Evolutionary conservation across 495 filamentous ascomycete genomes (phyloP).

Genomic region (Xylaria cubensis): DNA sequence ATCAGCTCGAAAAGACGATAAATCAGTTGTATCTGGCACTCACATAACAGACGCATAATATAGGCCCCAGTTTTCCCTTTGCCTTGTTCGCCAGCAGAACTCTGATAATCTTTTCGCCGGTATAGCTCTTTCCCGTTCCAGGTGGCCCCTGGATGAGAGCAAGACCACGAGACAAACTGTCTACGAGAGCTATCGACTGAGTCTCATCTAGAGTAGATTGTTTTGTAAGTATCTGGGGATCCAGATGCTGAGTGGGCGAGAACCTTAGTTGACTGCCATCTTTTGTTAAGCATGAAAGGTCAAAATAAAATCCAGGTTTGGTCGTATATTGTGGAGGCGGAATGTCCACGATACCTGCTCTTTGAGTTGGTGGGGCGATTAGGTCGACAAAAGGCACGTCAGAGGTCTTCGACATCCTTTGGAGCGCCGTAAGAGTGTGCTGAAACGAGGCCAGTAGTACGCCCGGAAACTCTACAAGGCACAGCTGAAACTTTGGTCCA

Average conservation of each 20-base stretch:
- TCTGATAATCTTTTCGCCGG: constrained; percentile 61
- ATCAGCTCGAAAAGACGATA: not conserved
- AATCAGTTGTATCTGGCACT: not conserved
- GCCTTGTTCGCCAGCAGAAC: constrained; percentile 65
- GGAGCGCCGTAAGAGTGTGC: constrained; percentile 68
- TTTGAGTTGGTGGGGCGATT: constrained; percentile 52
- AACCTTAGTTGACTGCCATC: constrained; percentile 44
- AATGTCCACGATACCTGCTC: constrained; percentile 31
- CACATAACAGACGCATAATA: constrained; percentile 61
- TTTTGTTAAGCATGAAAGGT: constrained; percentile 55
- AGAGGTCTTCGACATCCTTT: constrained; percentile 58
- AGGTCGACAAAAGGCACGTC: constrained; percentile 67
- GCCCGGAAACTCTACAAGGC: constrained; percentile 73
- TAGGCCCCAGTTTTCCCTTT: constrained; percentile 61
- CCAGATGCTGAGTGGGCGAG: constrained; percentile 46
- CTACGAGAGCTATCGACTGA: constrained; percentile 64
- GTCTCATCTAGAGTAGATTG: constrained; percentile 62
- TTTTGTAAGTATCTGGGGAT: constrained; percentile 48
- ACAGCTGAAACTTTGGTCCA: constrained; percentile 35
- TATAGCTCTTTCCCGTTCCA: constrained; percentile 77
- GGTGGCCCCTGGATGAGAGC: constrained; percentile 82
- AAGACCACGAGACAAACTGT: constrained; percentile 60
- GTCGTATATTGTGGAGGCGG: constrained; percentile 62
- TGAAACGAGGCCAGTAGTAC: constrained; percentile 72
- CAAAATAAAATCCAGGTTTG: constrained; percentile 58